These are phyloP conservation scores for Hypseocharis bilobata DNA, from an alignment of 441 rosid species.

Conservation along the genomic window DNA sequence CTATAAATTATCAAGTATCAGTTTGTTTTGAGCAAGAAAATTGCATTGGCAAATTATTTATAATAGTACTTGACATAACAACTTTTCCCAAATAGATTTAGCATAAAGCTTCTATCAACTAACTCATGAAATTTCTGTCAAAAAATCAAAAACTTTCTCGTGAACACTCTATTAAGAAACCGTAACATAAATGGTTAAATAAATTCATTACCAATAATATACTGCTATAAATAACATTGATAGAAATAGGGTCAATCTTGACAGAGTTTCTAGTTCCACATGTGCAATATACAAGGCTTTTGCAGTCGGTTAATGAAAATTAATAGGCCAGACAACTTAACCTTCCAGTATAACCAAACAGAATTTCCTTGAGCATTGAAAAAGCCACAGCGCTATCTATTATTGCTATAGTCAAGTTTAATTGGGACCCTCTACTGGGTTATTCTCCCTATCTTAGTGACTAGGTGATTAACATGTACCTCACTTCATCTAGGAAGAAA, in stretches of 20 bases:
- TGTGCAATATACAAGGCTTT: background rate
- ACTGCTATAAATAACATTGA: background rate
- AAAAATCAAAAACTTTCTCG: background rate
- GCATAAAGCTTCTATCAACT: background rate
- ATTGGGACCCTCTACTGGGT: background rate
- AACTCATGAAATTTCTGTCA: background rate
- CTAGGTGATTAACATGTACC: background rate
- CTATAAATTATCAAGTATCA: conserved; percentile 26
- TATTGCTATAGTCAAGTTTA: too few species aligned
- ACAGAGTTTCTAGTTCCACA: background rate
- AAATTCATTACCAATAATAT: background rate
- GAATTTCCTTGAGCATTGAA: too few species aligned
- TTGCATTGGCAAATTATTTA: background rate
- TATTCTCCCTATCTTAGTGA: background rate
- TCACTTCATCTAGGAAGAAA: background rate
- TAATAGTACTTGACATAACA: background rate
- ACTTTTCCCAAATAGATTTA: background rate
- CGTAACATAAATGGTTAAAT: too few species aligned
- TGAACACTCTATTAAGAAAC: too few species aligned
- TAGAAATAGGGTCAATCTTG: background rate
- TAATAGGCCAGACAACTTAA: background rate
- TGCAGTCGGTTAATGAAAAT: background rate
- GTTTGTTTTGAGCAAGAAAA: background rate
- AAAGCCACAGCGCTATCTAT: too few species aligned
- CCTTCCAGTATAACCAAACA: background rate